These are phyloP conservation scores for Aspergillus quadrilineatus DNA, from an alignment of 2,329 filamentous ascomycete species.

Conservation along the genomic window DNA sequence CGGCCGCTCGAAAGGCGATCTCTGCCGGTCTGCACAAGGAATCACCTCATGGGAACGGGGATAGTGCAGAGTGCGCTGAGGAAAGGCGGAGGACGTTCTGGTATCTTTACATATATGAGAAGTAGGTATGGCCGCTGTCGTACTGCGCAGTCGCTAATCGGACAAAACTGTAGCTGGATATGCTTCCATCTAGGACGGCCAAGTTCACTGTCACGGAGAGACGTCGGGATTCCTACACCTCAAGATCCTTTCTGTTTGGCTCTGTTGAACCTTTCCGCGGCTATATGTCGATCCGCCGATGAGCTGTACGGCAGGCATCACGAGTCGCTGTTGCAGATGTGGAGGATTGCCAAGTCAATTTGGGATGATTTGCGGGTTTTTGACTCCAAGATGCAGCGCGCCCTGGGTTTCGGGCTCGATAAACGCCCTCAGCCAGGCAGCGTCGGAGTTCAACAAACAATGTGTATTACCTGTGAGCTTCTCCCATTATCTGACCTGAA, in stretches of 20 bases:
- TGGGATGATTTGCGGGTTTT: conserved; percentile 30
- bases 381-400: conserved; percentile 28
- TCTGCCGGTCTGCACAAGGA: conserved; percentile 48
- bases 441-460: conserved; percentile 43
- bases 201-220: conserved; percentile 40
- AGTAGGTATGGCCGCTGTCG: conserved; percentile 27
- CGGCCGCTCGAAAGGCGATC: conserved; percentile 44
- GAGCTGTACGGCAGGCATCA: conserved; percentile 45
- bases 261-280: conserved; percentile 38
- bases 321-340: conserved; percentile 41
- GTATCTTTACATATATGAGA: conserved; percentile 47
- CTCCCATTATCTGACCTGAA: not conserved
- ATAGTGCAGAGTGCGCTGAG: conserved; percentile 35
- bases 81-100: conserved; percentile 42
- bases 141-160: not conserved
- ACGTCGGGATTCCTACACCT: conserved; percentile 38
- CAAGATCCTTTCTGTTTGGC: conserved; percentile 42
- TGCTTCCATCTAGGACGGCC: conserved; percentile 47
- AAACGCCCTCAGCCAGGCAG: conserved; percentile 38
- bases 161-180: conserved; percentile 37
- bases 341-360: conserved; percentile 36
- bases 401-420: conserved; percentile 37
- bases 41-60: conserved; percentile 30
- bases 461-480: conserved; percentile 42
- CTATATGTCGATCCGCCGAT: conserved; percentile 42